These are phyloP conservation scores for Tagetes erecta DNA, from an alignment of 129 eudicot genomes.

Conservation along the genomic window DNA sequence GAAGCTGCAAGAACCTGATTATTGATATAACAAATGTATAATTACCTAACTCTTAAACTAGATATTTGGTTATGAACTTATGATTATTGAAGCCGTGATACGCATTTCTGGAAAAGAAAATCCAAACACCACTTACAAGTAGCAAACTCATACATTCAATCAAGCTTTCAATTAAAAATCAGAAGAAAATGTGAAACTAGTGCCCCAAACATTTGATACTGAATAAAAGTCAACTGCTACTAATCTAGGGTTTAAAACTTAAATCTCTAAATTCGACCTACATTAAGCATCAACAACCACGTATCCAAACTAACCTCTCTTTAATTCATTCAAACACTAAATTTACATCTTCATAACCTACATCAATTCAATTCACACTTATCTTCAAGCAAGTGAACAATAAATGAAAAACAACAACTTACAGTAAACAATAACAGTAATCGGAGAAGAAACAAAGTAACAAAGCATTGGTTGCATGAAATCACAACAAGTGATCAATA, in stretches of 20 bases:
- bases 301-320: not conserved
- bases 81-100: not conserved
- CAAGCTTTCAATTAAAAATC: not conserved
- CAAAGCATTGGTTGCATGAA: not conserved
- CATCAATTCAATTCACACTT: not conserved
- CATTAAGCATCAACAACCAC: not conserved
- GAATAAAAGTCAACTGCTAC: slow-evolving; percentile 23
- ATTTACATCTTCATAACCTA: not conserved
- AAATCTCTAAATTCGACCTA: not conserved
- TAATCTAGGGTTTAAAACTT: not conserved
- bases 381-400: slow-evolving; percentile 21
- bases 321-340: slow-evolving; percentile 11
- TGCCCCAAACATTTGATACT: slow-evolving; percentile 14
- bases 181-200: not conserved
- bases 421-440: not conserved
- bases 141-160: slow-evolving; percentile 14
- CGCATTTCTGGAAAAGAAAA: not conserved
- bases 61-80: not conserved
- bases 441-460: not conserved
- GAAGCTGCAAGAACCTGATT: slow-evolving; percentile 11
- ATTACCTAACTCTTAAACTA: not conserved
- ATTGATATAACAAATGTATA: slow-evolving; percentile 1
- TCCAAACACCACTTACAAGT: slow-evolving; percentile 11
- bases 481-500: not conserved
- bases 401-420: not conserved